A percentile compares a stretch with the other conserved stretches of the same genome.
Evolutionary conservation across 345 rosid genomes (phyloP).

Genomic region (Fremontodendron californicum): DNA sequence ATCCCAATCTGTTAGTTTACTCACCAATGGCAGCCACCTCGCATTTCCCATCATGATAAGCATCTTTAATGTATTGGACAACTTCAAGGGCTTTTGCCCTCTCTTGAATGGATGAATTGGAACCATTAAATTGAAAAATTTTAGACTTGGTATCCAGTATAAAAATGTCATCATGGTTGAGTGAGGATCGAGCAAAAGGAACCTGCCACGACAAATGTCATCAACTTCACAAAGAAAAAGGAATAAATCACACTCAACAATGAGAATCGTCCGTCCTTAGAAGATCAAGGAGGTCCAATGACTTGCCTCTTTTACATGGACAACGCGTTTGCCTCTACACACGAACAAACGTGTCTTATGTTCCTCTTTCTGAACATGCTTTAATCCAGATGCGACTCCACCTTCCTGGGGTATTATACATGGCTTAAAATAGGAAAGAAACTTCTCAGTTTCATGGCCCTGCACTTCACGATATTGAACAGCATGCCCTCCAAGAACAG

Average conservation of each 20-base stretch:
- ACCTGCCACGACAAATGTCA: constrained; percentile 49
- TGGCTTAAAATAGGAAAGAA: constrained; percentile 93
- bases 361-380: constrained; percentile 71
- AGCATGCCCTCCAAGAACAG: constrained; percentile 98
- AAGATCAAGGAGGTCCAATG: neutral
- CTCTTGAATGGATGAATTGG: constrained; percentile 94
- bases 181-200: constrained; percentile 88
- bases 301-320: constrained; percentile 91
- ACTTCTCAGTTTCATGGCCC: constrained; percentile 95
- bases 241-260: neutral
- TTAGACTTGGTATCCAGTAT: constrained; percentile 90
- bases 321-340: constrained; percentile 92
- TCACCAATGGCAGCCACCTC: constrained; percentile 92
- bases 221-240: constrained; percentile 11
- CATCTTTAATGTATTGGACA: constrained; percentile 94
- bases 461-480: constrained; percentile 98
- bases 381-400: constrained; percentile 84
- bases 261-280: neutral
- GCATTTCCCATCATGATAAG: constrained; percentile 95
- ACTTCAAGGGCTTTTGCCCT: constrained; percentile 99
- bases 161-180: constrained; percentile 94
- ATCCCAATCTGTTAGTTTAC: constrained; percentile 29
- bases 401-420: constrained; percentile 97
- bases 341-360: constrained; percentile 73
- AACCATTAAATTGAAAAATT: constrained; percentile 94